Conservation (phyloP, 1,284 basidiomycete species). For the Pseudozyma hubeiensis region DNA sequence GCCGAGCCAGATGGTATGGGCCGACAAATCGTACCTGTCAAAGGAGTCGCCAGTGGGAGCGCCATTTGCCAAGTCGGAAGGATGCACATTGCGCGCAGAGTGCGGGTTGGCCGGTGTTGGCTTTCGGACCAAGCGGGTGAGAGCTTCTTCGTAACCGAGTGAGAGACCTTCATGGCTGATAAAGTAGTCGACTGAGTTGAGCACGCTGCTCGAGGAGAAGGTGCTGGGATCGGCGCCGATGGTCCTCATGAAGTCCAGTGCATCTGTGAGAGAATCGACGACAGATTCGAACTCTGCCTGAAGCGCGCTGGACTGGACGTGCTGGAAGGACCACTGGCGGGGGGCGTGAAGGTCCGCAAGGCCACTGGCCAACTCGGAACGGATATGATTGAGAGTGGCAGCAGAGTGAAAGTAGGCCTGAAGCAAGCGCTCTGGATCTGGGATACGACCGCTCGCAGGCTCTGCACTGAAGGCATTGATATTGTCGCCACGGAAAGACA, state of each 20-base stretch:
- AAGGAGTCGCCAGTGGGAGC: constrained; percentile 31
- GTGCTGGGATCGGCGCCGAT: constrained; percentile 75
- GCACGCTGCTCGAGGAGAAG: constrained; percentile 75
- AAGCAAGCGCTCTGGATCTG: constrained; percentile 87
- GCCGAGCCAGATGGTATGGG: constrained; percentile 96
- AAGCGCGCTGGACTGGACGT: constrained; percentile 85
- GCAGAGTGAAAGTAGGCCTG: constrained; percentile 93
- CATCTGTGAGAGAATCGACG: constrained; percentile 85
- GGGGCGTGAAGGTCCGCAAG: constrained; percentile 89
- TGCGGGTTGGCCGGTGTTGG: constrained; percentile 29
- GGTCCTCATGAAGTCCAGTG: constrained; percentile 90
- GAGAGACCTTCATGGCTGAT: constrained; percentile 95
- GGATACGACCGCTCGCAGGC: constrained; percentile 76
- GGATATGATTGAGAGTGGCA: constrained; percentile 91
- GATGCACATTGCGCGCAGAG: constrained; percentile 32
- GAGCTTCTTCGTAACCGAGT: constrained; percentile 90
- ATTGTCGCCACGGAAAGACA: constrained; percentile 94
- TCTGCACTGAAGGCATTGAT: constrained; percentile 82
- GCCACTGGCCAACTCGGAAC: constrained; percentile 86
- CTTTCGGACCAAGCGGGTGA: constrained; percentile 76
- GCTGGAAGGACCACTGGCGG: constrained; percentile 88
- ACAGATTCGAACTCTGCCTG: constrained; percentile 85
- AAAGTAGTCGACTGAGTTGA: constrained; percentile 93
- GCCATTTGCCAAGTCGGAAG: constrained; percentile 22
- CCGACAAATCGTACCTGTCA: constrained; percentile 82